phyloP scores from a whole-genome alignment of 805 yeast genomes.

The Candida ovalis region DNA sequence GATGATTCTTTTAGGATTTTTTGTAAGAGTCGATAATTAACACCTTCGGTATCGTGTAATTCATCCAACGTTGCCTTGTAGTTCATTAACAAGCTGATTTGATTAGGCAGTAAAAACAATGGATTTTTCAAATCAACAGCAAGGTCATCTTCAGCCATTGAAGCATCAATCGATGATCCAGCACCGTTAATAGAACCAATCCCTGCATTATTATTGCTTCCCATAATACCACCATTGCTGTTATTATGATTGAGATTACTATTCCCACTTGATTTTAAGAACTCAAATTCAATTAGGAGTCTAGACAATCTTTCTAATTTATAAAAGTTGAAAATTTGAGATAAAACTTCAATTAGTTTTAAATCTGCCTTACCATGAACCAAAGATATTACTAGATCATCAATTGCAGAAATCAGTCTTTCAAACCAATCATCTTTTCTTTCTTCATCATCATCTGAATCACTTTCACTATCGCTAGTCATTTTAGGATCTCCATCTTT shows the following conservation, averaged over 20 bases:
- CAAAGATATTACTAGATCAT: constrained; percentile 62
- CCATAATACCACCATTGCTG: too few species aligned
- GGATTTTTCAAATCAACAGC: constrained; percentile 20
- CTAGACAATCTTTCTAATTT: constrained; percentile 48
- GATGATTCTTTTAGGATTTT: constrained; percentile 4
- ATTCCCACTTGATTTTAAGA: constrained; percentile 36
- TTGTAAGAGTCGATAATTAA: constrained; percentile 7
- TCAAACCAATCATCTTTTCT: constrained; percentile 17
- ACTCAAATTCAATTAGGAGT: constrained; percentile 54
- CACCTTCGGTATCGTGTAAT: constrained; percentile 14
- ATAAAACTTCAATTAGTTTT: constrained; percentile 45
- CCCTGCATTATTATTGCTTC: constrained; percentile 2
- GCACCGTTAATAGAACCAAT: constrained; percentile 24
- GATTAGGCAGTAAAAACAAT: constrained; percentile 30
- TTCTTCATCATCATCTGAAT: constrained; percentile 14
- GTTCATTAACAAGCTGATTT: constrained; percentile 16
- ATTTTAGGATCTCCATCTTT: constrained; percentile 7
- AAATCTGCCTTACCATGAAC: constrained; percentile 67
- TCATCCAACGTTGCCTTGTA: constrained; percentile 20
- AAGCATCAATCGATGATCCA: background rate
- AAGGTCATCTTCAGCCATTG: constrained; percentile 17
- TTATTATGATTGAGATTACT: too few species aligned
- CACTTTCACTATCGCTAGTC: background rate
- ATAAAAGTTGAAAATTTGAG: constrained; percentile 48
- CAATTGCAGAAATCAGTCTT: constrained; percentile 35